phyloP scores from a whole-genome alignment of 2,329 filamentous ascomycete species.

The Helotiales sp. region DNA sequence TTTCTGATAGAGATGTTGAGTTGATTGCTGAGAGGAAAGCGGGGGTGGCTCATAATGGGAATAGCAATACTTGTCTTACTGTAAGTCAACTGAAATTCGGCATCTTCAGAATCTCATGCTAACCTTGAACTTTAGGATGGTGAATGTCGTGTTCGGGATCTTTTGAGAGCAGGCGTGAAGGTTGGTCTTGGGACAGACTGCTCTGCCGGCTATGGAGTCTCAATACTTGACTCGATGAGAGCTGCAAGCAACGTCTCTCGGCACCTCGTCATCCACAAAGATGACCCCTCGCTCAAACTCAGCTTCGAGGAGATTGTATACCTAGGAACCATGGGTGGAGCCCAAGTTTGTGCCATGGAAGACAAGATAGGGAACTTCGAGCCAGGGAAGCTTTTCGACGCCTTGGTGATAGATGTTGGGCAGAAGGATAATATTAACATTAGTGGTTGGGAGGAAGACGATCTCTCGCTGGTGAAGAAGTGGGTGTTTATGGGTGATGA shows the following conservation, averaged over 20 bases:
- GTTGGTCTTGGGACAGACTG: slow-evolving; percentile 68
- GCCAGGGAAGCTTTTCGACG: slow-evolving; percentile 84
- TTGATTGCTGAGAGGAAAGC: neutral
- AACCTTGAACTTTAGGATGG: slow-evolving; percentile 38
- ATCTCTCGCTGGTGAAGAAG: neutral
- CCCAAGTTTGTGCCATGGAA: slow-evolving; percentile 54
- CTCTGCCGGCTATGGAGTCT: slow-evolving; percentile 61
- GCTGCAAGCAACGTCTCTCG: slow-evolving; percentile 53
- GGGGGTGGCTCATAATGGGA: neutral
- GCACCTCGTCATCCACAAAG: slow-evolving; percentile 42
- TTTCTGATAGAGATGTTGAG: neutral
- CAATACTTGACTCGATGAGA: slow-evolving; percentile 58
- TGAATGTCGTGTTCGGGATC: slow-evolving; percentile 56
- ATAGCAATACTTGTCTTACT: neutral
- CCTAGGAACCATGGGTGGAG: slow-evolving; percentile 52
- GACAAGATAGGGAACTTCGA: slow-evolving; percentile 76
- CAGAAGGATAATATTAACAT: neutral
- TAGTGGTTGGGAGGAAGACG: neutral
- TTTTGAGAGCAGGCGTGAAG: slow-evolving; percentile 57
- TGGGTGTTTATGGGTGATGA: neutral
- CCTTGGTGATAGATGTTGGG: slow-evolving; percentile 56
- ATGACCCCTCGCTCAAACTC: slow-evolving; percentile 18
- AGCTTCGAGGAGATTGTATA: slow-evolving; percentile 39
- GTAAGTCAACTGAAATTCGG: neutral
- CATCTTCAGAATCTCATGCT: neutral